phyloP scores from a whole-genome alignment of 345 rosid species.

The Xanthoceras sorbifolium region DNA sequence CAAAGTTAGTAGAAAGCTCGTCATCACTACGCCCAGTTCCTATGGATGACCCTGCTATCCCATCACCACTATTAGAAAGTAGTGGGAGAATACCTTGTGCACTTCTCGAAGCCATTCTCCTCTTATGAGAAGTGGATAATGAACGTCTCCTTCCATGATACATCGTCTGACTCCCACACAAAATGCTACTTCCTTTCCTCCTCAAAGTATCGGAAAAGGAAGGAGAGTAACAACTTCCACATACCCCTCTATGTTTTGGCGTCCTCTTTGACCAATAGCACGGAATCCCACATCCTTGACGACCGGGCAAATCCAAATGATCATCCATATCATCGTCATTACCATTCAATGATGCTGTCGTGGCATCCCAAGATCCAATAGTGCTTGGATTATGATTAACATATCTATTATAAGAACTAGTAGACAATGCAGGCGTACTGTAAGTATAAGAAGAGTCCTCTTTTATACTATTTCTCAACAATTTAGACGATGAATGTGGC shows the following conservation, averaged over 20 bases:
- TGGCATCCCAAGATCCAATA: slow-evolving; percentile 85
- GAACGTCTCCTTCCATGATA: slow-evolving; percentile 53
- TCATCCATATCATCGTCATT: slow-evolving; percentile 77
- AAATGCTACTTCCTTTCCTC: slow-evolving; percentile 83
- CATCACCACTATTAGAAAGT: slow-evolving; percentile 62
- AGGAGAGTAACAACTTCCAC: slow-evolving; percentile 85
- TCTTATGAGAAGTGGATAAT: slow-evolving; percentile 47
- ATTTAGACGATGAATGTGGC: slow-evolving; percentile 58
- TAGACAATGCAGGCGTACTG: slow-evolving; percentile 87
- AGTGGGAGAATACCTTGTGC: slow-evolving; percentile 78
- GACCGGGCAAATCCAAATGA: slow-evolving; percentile 75
- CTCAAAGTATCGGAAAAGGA: slow-evolving; percentile 85
- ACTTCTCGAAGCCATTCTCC: slow-evolving; percentile 57
- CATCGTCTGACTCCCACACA: slow-evolving; percentile 72
- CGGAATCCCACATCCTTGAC: slow-evolving; percentile 93
- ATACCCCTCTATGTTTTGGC: slow-evolving; percentile 65
- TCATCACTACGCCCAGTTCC: slow-evolving; percentile 81
- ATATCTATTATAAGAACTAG: slow-evolving; percentile 75
- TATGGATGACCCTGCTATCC: slow-evolving; percentile 73
- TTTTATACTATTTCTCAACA: slow-evolving; percentile 50
- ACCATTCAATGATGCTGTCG: slow-evolving; percentile 79
- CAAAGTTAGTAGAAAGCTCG: slow-evolving; percentile 87
- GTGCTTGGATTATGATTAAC: slow-evolving; percentile 63
- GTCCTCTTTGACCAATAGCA: slow-evolving; percentile 91
- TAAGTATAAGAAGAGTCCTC: slow-evolving; percentile 78